A percentile compares a stretch with the other conserved stretches of the same genome.
phyloP scores from a whole-genome alignment of 2,329 filamentous ascomycete genomes.

The Alternaria hordeiaustralica region DNA sequence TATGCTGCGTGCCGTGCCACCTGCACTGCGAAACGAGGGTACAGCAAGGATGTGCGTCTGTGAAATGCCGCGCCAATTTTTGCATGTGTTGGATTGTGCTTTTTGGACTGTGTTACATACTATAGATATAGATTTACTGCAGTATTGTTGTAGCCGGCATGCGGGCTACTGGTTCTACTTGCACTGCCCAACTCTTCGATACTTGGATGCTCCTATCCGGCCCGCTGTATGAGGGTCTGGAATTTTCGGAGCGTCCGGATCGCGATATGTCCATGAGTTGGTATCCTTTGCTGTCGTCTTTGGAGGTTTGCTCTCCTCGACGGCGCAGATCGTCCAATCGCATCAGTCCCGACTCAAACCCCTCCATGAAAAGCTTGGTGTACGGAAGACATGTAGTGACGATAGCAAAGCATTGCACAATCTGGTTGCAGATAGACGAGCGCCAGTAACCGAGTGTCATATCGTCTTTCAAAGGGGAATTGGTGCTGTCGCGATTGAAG shows the following conservation, averaged over 20 bases:
- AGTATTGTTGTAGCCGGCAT: not conserved
- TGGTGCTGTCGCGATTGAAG: conserved; percentile 19
- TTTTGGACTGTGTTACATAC: not conserved
- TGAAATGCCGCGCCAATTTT: not conserved
- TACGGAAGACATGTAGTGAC: conserved; percentile 38
- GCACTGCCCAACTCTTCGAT: conserved; percentile 20
- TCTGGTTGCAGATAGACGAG: conserved; percentile 31
- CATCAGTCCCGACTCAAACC: conserved; percentile 34
- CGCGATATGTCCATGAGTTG: conserved; percentile 27
- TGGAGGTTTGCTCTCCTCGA: conserved; percentile 16
- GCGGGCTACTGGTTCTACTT: conserved; percentile 11
- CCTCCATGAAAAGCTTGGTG: conserved; percentile 37
- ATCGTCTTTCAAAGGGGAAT: conserved; percentile 19
- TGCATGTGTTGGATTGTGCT: not conserved
- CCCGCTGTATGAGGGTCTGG: not conserved
- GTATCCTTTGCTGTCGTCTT: conserved; percentile 18
- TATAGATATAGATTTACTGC: not conserved
- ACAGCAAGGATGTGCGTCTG: conserved; percentile 9
- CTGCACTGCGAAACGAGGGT: conserved; percentile 9
- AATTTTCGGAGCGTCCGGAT: not conserved
- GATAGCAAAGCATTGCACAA: conserved; percentile 33
- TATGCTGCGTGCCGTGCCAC: not conserved
- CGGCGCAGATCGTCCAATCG: conserved; percentile 27
- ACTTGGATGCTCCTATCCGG: conserved; percentile 15
- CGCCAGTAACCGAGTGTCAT: conserved; percentile 38